Percentiles rank a stretch among this genome's conserved stretches.
Evolutionary conservation across 129 eudicot species (phyloP).

Genomic region (Escallonia rubra): DNA sequence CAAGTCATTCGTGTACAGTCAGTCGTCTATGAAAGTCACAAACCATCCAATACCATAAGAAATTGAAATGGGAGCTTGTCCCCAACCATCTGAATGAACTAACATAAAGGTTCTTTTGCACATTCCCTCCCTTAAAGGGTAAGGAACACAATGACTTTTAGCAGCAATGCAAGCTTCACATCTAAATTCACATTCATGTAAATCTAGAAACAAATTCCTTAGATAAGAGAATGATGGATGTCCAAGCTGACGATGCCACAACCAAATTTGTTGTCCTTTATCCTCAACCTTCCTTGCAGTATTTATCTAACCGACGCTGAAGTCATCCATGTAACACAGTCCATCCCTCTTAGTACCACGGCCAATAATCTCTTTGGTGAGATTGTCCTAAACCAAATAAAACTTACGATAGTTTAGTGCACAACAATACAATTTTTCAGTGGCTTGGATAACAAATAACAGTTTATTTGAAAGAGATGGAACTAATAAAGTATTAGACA

Average conservation of each 20-base stretch:
- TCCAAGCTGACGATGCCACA: not conserved
- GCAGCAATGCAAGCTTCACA: not conserved
- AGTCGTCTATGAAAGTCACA: not conserved
- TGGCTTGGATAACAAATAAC: too few relatives aligned
- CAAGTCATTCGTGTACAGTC: slow-evolving; percentile 4
- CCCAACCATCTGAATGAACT: not conserved
- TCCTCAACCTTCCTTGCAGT: too few relatives aligned
- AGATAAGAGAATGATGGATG: not conserved
- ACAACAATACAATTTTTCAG: too few relatives aligned
- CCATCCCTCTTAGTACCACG: too few relatives aligned
- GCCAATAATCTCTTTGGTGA: too few relatives aligned
- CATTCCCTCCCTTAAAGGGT: not conserved
- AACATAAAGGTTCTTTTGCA: not conserved
- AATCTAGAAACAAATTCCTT: not conserved
- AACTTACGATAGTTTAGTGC: too few relatives aligned
- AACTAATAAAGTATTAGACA: too few relatives aligned
- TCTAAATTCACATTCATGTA: not conserved
- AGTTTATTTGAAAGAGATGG: too few relatives aligned
- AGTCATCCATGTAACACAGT: too few relatives aligned
- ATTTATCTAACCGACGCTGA: too few relatives aligned
- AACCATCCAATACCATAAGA: not conserved
- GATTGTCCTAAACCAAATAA: too few relatives aligned
- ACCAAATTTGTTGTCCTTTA: too few relatives aligned
- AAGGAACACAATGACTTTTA: not conserved
- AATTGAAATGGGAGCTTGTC: not conserved